Base-by-base conservation (phyloP, 2,329 filamentous ascomycete species). In the Corniculantispora saksenae region DNA sequence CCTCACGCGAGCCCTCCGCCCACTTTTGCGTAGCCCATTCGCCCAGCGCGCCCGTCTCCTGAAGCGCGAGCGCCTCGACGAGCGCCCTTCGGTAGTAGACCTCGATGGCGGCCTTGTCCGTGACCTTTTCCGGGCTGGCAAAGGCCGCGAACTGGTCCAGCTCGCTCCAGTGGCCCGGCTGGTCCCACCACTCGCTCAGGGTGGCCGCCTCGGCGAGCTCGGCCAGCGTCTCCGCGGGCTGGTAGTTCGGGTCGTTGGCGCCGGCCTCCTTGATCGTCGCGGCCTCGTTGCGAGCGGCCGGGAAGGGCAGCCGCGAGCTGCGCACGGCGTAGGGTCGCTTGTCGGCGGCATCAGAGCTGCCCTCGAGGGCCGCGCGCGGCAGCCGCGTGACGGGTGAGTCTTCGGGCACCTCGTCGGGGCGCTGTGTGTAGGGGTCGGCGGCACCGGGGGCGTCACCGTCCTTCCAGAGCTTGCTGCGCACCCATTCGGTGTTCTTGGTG, bases 121-220 rank as follows among this genome's bases (percentile, higher is more conserved):
- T 72, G 10, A 83, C 75, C 71, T 78, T 81, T 1, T 74, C 70
- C 7, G 69, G 64, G 43, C 75, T 75, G 58, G 74, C 76, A 68
- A 86, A 87, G 2, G 79, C 77, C 19, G 70, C 71, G 67, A 84
- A 82, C 57, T 78, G 70, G 69, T 79, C 81, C 66, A 80, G 79
- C 45, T 75, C 65, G 55, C 77, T 77, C 84, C 85, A 87, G 70
- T 86, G 79, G n/a, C 78, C 77, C n/a, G 76, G 75, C 60, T 78
- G 73, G 9, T 86, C 79, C 84, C 85, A 88, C 85, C 84, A 88
- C 29, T 74, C 75, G 40, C 75, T 75, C 45, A 86, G 66, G 1
- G 81, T 77, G 48, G 80, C 80, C 15, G 86, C 79, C 58, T 80
- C 76, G 66, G 83, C 80, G 2, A 88, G 77, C 0, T 77, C 82